phyloP scores from a whole-genome alignment of 225 moss, liverwort and hornwort species.

The Lunularia cruciata region DNA sequence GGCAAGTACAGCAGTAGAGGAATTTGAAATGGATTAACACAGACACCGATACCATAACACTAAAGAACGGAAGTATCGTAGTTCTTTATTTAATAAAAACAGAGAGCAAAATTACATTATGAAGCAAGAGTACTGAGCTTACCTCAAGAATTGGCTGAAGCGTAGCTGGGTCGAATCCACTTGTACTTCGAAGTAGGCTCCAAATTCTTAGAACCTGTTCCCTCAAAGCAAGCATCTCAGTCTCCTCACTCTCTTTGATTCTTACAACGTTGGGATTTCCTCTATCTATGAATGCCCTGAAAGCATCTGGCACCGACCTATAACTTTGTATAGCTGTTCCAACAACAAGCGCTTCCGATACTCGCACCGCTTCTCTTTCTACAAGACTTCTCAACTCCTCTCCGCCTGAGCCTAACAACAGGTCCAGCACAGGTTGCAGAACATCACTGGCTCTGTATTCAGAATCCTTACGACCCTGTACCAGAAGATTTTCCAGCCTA shows the following conservation, averaged over 20 bases:
- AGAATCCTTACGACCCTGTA: conserved; percentile 83
- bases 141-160: conserved; percentile 93
- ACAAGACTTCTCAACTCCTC: conserved; percentile 73
- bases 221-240: conserved; percentile 67
- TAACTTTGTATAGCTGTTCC: conserved; percentile 74
- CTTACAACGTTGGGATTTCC: conserved; percentile 44
- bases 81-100: too few species aligned
- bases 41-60: too few species aligned
- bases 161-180: conserved; percentile 76
- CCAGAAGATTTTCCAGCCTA: conserved; percentile 84
- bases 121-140: too few species aligned
- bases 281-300: conserved; percentile 56
- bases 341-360: conserved; percentile 76
- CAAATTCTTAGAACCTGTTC: conserved; percentile 85
- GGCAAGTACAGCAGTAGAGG: too few species aligned
- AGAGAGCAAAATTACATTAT: too few species aligned
- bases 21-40: too few species aligned
- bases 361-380: conserved; percentile 79
- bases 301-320: conserved; percentile 60
- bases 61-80: too few species aligned
- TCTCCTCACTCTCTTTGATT: conserved; percentile 62
- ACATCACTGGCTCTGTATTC: conserved; percentile 86
- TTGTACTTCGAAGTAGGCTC: conserved; percentile 70
- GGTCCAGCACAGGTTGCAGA: conserved; percentile 82
- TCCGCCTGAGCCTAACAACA: conserved; percentile 73